Evolutionary conservation across 257 asterid species (phyloP).

Genomic region (Knoxia roxburghii): DNA sequence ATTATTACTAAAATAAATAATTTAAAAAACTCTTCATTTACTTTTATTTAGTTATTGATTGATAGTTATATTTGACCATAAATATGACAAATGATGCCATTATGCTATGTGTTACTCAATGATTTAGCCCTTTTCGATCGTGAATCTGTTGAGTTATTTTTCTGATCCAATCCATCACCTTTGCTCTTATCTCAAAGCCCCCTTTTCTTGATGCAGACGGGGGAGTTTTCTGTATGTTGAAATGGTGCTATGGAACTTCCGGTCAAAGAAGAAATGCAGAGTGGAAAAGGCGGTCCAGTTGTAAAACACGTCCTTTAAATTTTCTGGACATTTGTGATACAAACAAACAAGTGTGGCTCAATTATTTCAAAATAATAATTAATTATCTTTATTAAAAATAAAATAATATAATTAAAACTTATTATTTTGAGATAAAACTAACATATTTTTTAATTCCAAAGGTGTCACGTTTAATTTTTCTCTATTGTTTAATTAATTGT

Average conservation of each 20-base stretch:
- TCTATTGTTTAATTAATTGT: too few species aligned
- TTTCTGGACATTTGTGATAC: conserved; percentile 8
- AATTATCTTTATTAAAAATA: too few species aligned
- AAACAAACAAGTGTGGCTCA: conserved; percentile 13
- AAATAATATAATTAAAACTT: too few species aligned
- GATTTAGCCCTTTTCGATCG: conserved; percentile 3
- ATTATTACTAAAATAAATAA: too few species aligned
- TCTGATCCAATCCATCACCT: background rate
- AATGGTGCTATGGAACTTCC: background rate
- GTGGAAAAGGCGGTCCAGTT: conserved; percentile 4
- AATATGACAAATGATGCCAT: background rate
- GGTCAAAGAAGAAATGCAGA: conserved; percentile 12
- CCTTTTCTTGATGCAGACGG: background rate
- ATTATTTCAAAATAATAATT: too few species aligned
- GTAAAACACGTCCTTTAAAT: conserved; percentile 1
- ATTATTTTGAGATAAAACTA: too few species aligned
- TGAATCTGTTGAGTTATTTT: background rate
- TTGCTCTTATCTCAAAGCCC: background rate
- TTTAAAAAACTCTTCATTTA: too few species aligned
- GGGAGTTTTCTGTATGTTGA: too few species aligned
- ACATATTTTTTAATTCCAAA: too few species aligned
- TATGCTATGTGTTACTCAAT: background rate
- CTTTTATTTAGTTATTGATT: too few species aligned
- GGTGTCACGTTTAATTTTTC: too few species aligned
- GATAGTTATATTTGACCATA: too few species aligned